These are phyloP conservation scores for Zymoseptoria tritici DNA, from an alignment of 2,329 filamentous ascomycete genomes.

Conservation along the genomic window DNA sequence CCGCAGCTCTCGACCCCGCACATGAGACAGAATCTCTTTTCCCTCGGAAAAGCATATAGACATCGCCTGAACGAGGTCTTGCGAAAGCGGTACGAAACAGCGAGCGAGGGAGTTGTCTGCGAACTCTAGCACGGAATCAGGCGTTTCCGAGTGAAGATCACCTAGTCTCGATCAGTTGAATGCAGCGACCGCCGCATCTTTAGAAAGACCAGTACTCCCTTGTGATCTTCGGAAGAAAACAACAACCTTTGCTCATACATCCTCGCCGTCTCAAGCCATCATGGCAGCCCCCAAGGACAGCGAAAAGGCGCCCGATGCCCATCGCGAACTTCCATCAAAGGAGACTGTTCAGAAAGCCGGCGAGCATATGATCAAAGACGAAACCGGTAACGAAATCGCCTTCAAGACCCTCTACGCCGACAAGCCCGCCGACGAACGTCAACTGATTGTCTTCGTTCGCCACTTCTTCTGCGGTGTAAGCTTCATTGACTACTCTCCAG, in stretches of 20 bases:
- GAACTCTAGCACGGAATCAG: neutral
- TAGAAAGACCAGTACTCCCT: neutral
- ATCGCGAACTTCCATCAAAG: constrained; percentile 11
- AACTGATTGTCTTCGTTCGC: constrained; percentile 33
- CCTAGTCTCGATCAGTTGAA: neutral
- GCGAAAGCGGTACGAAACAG: neutral
- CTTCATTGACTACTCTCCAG: neutral
- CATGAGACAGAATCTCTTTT: neutral
- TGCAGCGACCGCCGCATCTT: neutral
- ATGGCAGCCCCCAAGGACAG: constrained; percentile 10
- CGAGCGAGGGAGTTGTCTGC: neutral
- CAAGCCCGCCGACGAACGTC: constrained; percentile 12
- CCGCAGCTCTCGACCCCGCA: neutral
- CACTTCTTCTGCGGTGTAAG: constrained; percentile 36
- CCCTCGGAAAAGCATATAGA: neutral
- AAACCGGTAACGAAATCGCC: constrained; percentile 19
- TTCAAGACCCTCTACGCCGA: constrained; percentile 24
- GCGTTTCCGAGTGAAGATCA: neutral
- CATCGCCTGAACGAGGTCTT: neutral
- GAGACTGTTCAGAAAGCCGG: constrained; percentile 16
- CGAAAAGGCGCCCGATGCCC: constrained; percentile 3
- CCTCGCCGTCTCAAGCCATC: neutral
- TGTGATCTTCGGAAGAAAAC: neutral
- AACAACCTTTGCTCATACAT: neutral
- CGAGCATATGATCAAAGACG: constrained; percentile 20